A percentile compares a stretch with the other conserved stretches of the same genome.
Evolutionary conservation across 345 rosid species (phyloP).

Genomic region (Arabidopsis thaliana): DNA sequence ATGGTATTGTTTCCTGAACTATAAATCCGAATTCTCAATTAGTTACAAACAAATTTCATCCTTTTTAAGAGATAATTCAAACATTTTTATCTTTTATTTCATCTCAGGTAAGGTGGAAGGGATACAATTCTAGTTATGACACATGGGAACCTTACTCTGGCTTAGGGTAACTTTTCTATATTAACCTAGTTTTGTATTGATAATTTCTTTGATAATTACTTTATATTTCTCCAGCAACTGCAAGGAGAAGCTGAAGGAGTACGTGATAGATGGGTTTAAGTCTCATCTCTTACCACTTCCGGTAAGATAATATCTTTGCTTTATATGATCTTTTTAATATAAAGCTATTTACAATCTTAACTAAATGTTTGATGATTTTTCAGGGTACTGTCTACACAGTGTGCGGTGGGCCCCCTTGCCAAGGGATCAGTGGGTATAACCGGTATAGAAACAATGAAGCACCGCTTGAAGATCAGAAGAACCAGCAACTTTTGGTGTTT

Average conservation of each 20-base stretch:
- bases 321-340: neutral
- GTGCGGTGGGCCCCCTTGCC: conserved; percentile 58
- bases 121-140: conserved; percentile 42
- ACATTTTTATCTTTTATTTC: neutral
- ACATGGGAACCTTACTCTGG: conserved; percentile 53
- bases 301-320: conserved; percentile 32
- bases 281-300: conserved; percentile 51
- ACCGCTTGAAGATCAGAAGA: conserved; percentile 49
- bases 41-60: neutral
- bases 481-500: conserved; percentile 44
- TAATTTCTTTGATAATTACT: neutral
- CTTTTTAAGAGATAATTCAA: neutral
- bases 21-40: neutral
- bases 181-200: neutral
- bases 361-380: neutral
- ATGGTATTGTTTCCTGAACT: conserved; percentile 22
- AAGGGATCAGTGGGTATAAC: conserved; percentile 54
- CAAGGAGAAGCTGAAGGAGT: conserved; percentile 42
- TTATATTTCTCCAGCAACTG: conserved; percentile 34
- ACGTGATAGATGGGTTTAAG: conserved; percentile 43
- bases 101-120: conserved; percentile 45
- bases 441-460: conserved; percentile 43
- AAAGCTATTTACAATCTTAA: neutral
- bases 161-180: conserved; percentile 38
- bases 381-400: conserved; percentile 51